A percentile compares a stretch with the other conserved stretches of the same genome.
phyloP scores from a whole-genome alignment of 805 yeast species.

The Pichia pseudocactophila region DNA sequence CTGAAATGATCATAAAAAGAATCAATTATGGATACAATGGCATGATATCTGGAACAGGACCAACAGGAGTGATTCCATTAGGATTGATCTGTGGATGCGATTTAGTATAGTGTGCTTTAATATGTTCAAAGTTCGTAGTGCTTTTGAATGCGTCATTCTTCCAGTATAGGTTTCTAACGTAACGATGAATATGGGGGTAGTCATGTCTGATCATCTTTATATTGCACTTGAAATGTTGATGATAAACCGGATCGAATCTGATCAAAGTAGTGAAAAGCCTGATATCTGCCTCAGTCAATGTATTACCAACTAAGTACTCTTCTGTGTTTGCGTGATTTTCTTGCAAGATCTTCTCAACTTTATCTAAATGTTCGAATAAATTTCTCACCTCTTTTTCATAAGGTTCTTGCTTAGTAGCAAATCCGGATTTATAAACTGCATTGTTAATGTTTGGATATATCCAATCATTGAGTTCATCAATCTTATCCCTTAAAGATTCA shows the following conservation, averaged over 20 bases:
- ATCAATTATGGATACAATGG: constrained; percentile 28
- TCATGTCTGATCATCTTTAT: constrained; percentile 68
- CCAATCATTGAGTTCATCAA: constrained; percentile 76
- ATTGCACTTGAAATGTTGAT: constrained; percentile 93
- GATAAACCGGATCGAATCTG: constrained; percentile 89
- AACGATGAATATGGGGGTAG: constrained; percentile 69
- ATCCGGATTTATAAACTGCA: constrained; percentile 91
- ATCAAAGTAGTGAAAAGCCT: constrained; percentile 80
- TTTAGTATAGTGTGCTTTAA: constrained; percentile 84
- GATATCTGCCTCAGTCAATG: constrained; percentile 83
- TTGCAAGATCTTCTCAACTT: constrained; percentile 53
- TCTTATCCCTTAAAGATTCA: constrained; percentile 36
- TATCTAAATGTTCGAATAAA: constrained; percentile 60
- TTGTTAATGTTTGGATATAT: constrained; percentile 79
- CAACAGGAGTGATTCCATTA: constrained; percentile 72
- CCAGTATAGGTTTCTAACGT: constrained; percentile 86
- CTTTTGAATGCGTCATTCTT: constrained; percentile 51
- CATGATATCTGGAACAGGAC: constrained; percentile 73
- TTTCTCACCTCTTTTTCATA: constrained; percentile 61
- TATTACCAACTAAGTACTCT: constrained; percentile 48
- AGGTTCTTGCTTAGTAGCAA: constrained; percentile 74
- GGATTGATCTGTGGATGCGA: constrained; percentile 80
- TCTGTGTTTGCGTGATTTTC: constrained; percentile 31
- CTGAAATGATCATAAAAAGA: neutral
- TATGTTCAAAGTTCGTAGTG: constrained; percentile 83